These are phyloP conservation scores for Cerioporus squamosus DNA, from an alignment of 1,284 basidiomycete genomes.

Conservation along the genomic window DNA sequence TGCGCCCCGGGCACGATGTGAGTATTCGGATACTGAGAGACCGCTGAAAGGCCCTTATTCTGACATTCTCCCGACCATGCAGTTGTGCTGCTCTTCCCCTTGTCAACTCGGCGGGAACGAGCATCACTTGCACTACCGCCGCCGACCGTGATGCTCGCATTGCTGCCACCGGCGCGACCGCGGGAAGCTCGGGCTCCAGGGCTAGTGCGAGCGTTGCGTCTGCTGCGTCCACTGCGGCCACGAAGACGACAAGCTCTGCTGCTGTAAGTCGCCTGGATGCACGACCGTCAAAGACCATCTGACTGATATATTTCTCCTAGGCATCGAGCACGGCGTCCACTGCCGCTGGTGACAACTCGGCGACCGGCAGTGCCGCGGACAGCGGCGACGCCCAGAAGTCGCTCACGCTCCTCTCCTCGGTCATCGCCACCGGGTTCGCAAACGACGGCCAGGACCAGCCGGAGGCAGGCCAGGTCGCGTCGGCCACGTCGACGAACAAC, in stretches of 20 bases:
- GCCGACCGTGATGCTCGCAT: constrained; percentile 44
- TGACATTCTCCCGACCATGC: not conserved
- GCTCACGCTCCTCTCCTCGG: constrained; percentile 30
- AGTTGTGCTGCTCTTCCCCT: constrained; percentile 62
- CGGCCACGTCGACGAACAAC: constrained; percentile 57
- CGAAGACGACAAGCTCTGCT: constrained; percentile 1
- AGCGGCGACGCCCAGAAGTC: constrained; percentile 36
- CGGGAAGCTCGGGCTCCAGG: not conserved
- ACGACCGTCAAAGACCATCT: not conserved
- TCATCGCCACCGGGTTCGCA: constrained; percentile 33
- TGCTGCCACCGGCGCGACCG: constrained; percentile 43
- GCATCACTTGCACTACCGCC: constrained; percentile 50
- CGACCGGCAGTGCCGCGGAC: not conserved
- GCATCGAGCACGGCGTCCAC: constrained; percentile 13
- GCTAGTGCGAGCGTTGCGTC: no score
- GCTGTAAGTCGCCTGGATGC: not conserved
- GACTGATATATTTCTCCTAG: not conserved
- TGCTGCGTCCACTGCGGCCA: not conserved
- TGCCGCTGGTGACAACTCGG: constrained; percentile 10
- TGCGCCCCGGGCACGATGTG: constrained; percentile 50
- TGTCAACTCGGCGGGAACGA: constrained; percentile 47
- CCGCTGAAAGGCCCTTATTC: not conserved
- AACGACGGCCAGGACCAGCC: constrained; percentile 47
- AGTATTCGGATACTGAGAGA: constrained; percentile 23
- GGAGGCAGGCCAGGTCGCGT: constrained; percentile 44